These are phyloP conservation scores for Gracilaria gracilis DNA, from an alignment of 23 red algal species.

Conservation along the genomic window DNA sequence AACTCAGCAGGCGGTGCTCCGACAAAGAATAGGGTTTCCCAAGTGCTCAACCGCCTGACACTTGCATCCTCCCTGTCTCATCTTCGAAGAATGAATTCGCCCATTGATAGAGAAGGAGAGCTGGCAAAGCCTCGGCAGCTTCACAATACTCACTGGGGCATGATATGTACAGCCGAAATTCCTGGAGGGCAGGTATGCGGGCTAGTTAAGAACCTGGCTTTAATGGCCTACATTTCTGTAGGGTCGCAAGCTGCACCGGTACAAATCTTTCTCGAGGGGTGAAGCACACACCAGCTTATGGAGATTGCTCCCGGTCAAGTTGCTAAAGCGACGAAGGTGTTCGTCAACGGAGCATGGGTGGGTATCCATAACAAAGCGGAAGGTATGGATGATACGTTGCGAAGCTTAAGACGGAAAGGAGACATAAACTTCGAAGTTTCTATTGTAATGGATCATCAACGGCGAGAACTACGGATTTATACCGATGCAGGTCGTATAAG, in stretches of 20 bases:
- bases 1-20: conserved; percentile 61
- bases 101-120: conserved; percentile 98
- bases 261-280: conserved; percentile 88
- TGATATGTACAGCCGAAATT: conserved; percentile 99
- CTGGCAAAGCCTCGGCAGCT: conserved; percentile 98
- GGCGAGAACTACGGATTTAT: conserved; percentile 90
- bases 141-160: conserved; percentile 99
- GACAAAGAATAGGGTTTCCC: conserved; percentile 93
- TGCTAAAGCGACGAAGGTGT: conserved; percentile 82
- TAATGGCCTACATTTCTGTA: conserved; percentile 98
- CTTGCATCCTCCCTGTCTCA: conserved; percentile 98
- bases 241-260: conserved; percentile 81
- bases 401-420: conserved; percentile 77
- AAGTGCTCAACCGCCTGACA: conserved; percentile 97
- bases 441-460: conserved; percentile 93
- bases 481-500: conserved; percentile 96
- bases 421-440: conserved; percentile 92
- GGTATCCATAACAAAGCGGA: conserved; percentile 89
- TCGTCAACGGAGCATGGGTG: conserved; percentile 98
- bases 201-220: conserved; percentile 96
- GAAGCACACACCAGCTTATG: conserved; percentile 77
- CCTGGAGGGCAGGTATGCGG: conserved; percentile 97
- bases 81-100: conserved; percentile 94
- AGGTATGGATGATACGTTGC: conserved; percentile 71
- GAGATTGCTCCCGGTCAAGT: conserved; percentile 78